Evolutionary conservation across 495 filamentous ascomycete genomes (phyloP).

Genomic region (Penicillium lividum): DNA sequence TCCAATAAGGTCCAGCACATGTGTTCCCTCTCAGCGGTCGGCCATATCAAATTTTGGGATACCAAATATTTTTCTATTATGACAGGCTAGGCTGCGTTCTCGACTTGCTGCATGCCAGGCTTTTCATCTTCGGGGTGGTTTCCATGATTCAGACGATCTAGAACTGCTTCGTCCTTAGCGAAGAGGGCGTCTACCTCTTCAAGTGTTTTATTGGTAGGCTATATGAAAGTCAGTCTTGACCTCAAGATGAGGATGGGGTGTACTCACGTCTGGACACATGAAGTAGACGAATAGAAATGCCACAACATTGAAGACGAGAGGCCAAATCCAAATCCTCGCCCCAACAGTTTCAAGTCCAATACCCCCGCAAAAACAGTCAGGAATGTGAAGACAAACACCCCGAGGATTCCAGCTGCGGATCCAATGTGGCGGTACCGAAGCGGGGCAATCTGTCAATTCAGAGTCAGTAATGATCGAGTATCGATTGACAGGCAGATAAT

Average conservation of each 20-base stretch:
- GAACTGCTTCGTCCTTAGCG: background rate
- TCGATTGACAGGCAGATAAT: background rate
- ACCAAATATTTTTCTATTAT: background rate
- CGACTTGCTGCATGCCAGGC: background rate
- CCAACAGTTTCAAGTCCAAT: slow-evolving; percentile 29
- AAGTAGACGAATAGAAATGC: slow-evolving; percentile 22
- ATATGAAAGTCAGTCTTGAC: background rate
- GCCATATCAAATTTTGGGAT: background rate
- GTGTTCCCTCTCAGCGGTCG: background rate
- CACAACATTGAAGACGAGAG: slow-evolving; percentile 17
- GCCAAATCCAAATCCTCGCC: slow-evolving; percentile 32
- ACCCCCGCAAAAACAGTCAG: slow-evolving; percentile 36
- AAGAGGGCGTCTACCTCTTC: background rate
- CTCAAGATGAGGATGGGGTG: background rate
- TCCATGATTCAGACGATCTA: background rate
- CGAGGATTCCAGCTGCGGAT: slow-evolving; percentile 22
- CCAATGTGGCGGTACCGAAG: slow-evolving; percentile 32
- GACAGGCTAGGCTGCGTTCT: background rate
- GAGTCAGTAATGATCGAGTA: background rate
- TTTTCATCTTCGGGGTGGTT: background rate
- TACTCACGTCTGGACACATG: slow-evolving; percentile 18
- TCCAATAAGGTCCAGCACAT: background rate
- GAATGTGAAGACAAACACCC: slow-evolving; percentile 34
- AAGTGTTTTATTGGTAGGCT: background rate
- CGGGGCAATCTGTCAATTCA: slow-evolving; percentile 22